Evolutionary conservation across 257 asterid genomes (phyloP).

Genomic region (Solanum habrochaites): DNA sequence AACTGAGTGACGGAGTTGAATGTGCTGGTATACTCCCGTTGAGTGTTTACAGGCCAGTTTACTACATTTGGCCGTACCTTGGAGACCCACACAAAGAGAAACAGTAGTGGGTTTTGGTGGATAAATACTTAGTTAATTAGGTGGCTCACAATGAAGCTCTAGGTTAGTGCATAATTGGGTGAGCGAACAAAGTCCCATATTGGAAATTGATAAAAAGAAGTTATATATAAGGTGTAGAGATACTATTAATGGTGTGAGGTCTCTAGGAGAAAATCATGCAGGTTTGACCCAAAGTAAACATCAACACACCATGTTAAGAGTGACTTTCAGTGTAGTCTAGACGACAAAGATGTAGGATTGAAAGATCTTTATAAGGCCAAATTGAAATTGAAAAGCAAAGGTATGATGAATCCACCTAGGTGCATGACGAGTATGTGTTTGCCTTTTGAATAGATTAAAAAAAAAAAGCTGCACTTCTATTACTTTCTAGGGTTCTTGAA

Average conservation of each 20-base stretch:
- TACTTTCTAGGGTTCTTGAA: not conserved
- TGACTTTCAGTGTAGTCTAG: not conserved
- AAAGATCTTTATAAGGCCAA: not conserved
- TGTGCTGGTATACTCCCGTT: no score
- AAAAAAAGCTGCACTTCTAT: not conserved
- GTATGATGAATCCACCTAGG: not conserved
- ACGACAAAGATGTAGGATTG: not conserved
- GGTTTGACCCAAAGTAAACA: not conserved
- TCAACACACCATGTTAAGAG: not conserved
- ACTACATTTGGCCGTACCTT: no score
- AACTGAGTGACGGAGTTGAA: no score
- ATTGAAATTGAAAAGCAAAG: not conserved
- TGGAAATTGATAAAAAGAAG: not conserved
- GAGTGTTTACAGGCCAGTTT: no score
- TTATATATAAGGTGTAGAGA: not conserved
- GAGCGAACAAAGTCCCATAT: not conserved
- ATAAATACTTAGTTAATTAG: not conserved
- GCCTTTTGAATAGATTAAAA: not conserved
- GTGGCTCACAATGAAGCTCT: not conserved
- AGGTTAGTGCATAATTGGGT: not conserved
- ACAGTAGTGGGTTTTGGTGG: not conserved
- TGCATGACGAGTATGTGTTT: not conserved
- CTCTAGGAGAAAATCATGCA: not conserved
- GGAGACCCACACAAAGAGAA: not conserved
- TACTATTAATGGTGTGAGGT: not conserved